Conservation (phyloP, 2,329 filamentous ascomycete species). For the Microdochium paspali region DNA sequence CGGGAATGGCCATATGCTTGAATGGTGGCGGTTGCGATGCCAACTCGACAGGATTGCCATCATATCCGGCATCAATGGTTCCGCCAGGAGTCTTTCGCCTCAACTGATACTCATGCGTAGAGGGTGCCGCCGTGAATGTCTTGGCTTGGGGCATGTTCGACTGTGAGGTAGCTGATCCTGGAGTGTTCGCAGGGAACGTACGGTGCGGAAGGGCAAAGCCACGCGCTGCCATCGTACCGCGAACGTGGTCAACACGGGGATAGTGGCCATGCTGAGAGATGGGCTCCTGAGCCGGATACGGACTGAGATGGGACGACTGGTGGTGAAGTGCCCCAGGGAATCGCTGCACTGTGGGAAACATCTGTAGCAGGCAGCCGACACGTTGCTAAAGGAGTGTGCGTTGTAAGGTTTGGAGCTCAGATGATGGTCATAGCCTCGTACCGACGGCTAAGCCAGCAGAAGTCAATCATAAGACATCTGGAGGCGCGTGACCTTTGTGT, state of each 20-base stretch:
- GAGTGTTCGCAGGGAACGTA: neutral
- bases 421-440: neutral
- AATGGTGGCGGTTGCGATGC: constrained; percentile 64
- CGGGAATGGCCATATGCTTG: constrained; percentile 75
- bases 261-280: constrained; percentile 2
- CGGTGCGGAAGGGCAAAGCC: neutral
- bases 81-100: constrained; percentile 89
- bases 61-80: constrained; percentile 86
- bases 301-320: neutral
- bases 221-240: neutral
- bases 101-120: constrained; percentile 59
- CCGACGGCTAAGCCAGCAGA: neutral
- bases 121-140: neutral
- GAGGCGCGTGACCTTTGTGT: neutral
- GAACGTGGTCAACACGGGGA: neutral
- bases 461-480: neutral
- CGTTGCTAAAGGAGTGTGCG: neutral
- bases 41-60: constrained; percentile 69
- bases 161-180: neutral
- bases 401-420: neutral
- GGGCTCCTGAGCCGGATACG: neutral
- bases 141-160: neutral
- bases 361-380: neutral
- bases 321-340: neutral
- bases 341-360: neutral